phyloP scores from a whole-genome alignment of 129 eudicot species.

The Centaurea solstitialis region DNA sequence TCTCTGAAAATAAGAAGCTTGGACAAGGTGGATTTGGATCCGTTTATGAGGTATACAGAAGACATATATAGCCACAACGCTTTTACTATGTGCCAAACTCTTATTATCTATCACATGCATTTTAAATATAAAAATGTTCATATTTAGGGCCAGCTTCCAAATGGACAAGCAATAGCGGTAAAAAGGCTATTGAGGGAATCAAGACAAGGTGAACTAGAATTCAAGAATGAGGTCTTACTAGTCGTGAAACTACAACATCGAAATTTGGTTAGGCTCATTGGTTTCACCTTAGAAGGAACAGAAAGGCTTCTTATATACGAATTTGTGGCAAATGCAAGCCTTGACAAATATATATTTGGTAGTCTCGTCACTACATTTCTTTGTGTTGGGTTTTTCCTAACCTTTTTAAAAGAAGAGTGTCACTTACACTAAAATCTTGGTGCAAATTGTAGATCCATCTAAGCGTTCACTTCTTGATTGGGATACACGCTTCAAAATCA shows the following conservation, averaged over 20 bases:
- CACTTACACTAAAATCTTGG: too few species aligned
- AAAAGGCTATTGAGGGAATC: slow-evolving; percentile 20
- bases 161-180: slow-evolving; percentile 31
- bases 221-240: neutral
- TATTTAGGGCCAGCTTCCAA: slow-evolving; percentile 8
- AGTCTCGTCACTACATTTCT: neutral
- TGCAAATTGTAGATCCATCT: too few species aligned
- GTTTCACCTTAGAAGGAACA: slow-evolving; percentile 2
- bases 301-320: slow-evolving; percentile 27
- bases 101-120: too few species aligned
- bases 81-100: neutral
- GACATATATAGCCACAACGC: neutral
- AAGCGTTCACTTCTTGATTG: too few species aligned
- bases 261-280: slow-evolving; percentile 28
- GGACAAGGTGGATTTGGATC: slow-evolving; percentile 35
- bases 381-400: neutral
- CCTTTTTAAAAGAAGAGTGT: neutral
- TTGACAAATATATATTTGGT: neutral
- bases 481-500: too few species aligned
- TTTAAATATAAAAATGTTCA: neutral
- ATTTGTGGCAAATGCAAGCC: slow-evolving; percentile 17
- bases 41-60: slow-evolving; percentile 23
- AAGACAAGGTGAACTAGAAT: slow-evolving; percentile 11
- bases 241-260: slow-evolving; percentile 32
- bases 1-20: slow-evolving; percentile 19